Percentiles rank a stretch among this genome's conserved stretches.
These are phyloP conservation scores for Diaporthe batatas DNA, from an alignment of 2,329 filamentous ascomycete species.

Conservation along the genomic window DNA sequence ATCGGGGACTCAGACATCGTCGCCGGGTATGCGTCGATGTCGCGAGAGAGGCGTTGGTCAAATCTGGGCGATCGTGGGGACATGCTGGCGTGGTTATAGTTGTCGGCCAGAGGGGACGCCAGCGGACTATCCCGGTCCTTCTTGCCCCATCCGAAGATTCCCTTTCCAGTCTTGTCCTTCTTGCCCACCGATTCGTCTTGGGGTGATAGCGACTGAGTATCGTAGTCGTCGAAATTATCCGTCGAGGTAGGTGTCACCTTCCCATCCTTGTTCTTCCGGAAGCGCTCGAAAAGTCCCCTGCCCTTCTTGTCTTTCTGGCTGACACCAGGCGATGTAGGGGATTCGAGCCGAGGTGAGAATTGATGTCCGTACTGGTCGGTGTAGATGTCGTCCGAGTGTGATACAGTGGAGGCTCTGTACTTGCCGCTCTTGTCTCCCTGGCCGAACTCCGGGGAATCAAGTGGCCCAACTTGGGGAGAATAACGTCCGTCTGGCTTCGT, in stretches of 20 bases:
- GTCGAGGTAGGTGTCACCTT: background rate
- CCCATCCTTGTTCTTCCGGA: background rate
- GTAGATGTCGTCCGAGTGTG: background rate
- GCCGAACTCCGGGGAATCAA: background rate
- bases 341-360: background rate
- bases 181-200: background rate
- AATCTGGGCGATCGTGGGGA: background rate
- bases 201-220: background rate
- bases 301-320: conserved; percentile 30
- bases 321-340: background rate
- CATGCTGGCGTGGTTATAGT: background rate
- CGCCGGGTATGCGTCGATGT: background rate
- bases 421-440: background rate
- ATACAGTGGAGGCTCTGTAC: background rate
- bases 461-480: background rate
- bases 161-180: conserved; percentile 10
- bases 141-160: background rate
- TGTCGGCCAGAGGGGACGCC: background rate
- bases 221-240: background rate
- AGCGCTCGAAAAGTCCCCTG: background rate
- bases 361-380: background rate
- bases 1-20: background rate
- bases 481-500: background rate
- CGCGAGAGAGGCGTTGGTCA: background rate
- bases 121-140: background rate